Conservation (phyloP, 768 basidiomycete genomes). For the Auriscalpium vulgare region DNA sequence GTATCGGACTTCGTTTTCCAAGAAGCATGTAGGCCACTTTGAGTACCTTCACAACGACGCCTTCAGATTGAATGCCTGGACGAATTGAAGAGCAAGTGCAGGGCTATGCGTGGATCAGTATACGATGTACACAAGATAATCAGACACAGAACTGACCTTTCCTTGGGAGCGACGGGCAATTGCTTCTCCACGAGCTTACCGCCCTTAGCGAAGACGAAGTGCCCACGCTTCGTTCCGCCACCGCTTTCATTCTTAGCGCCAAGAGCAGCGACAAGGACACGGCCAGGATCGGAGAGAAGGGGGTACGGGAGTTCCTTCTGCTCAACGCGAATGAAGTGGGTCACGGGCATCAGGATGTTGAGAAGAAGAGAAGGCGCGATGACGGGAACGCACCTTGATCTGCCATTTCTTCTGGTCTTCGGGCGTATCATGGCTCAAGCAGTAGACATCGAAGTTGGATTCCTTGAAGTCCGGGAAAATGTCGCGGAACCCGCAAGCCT, state of each 20-base stretch:
- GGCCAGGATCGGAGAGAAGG: constrained; percentile 84
- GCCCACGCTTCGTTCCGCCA: constrained; percentile 83
- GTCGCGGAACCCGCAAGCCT: constrained; percentile 91
- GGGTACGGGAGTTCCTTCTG: constrained; percentile 83
- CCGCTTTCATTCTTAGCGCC: constrained; percentile 53
- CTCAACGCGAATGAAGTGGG: not conserved
- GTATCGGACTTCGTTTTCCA: too few species aligned
- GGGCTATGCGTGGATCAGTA: constrained; percentile 34
- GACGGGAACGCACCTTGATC: constrained; percentile 50
- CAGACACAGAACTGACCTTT: constrained; percentile 47
- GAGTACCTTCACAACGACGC: not conserved
- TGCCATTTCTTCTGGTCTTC: constrained; percentile 79
- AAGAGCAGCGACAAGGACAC: constrained; percentile 66
- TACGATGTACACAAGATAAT: not conserved
- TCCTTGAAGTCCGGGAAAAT: constrained; percentile 67
- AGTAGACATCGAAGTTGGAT: constrained; percentile 67
- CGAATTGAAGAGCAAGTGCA: constrained; percentile 56
- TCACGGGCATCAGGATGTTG: not conserved
- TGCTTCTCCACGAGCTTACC: constrained; percentile 83
- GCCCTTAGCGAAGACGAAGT: constrained; percentile 89
- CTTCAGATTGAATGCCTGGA: constrained; percentile 34
- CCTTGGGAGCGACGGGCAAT: constrained; percentile 78
- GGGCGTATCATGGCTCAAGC: constrained; percentile 74
- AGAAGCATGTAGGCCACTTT: too few species aligned
- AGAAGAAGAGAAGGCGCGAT: not conserved